Conservation (phyloP, 805 yeast genomes). For the Ogataea pini region DNA sequence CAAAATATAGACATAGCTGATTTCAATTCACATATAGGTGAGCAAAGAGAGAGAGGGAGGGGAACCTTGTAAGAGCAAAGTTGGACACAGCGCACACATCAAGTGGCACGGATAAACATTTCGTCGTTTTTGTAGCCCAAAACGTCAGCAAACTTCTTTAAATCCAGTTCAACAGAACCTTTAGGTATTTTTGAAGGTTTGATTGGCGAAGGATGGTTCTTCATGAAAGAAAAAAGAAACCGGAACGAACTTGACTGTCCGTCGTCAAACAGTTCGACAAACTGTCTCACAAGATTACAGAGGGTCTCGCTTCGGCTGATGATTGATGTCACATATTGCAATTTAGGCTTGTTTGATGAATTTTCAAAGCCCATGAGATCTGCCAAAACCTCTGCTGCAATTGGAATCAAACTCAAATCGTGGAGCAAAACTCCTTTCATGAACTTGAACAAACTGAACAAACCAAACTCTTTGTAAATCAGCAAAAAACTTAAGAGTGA, state of each 20-base stretch:
- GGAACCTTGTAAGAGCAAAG: neutral
- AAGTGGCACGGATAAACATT: constrained; percentile 7
- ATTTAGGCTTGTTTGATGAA: constrained; percentile 12
- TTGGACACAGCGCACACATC: neutral
- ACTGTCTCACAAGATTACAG: constrained; percentile 34
- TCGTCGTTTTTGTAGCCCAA: constrained; percentile 14
- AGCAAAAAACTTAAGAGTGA: constrained; percentile 21
- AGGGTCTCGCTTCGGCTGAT: constrained; percentile 29
- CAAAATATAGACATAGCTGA: no score
- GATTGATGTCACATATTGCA: constrained; percentile 20
- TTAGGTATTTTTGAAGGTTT: constrained; percentile 35
- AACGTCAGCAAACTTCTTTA: constrained; percentile 18
- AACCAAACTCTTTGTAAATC: constrained; percentile 39
- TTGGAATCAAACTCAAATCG: constrained; percentile 35
- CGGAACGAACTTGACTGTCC: constrained; percentile 33
- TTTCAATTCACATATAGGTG: neutral
- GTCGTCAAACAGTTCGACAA: constrained; percentile 36
- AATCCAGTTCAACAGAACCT: constrained; percentile 29
- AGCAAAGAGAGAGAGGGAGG: neutral
- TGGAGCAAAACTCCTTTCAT: constrained; percentile 33
- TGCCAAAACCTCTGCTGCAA: constrained; percentile 26
- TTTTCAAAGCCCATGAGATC: constrained; percentile 22
- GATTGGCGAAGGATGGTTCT: constrained; percentile 35
- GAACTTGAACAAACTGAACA: constrained; percentile 43
- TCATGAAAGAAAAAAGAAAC: constrained; percentile 29